These are phyloP conservation scores for Microbotryum lychnidis-dioicae DNA, from an alignment of 1,284 basidiomycete genomes.

Conservation along the genomic window DNA sequence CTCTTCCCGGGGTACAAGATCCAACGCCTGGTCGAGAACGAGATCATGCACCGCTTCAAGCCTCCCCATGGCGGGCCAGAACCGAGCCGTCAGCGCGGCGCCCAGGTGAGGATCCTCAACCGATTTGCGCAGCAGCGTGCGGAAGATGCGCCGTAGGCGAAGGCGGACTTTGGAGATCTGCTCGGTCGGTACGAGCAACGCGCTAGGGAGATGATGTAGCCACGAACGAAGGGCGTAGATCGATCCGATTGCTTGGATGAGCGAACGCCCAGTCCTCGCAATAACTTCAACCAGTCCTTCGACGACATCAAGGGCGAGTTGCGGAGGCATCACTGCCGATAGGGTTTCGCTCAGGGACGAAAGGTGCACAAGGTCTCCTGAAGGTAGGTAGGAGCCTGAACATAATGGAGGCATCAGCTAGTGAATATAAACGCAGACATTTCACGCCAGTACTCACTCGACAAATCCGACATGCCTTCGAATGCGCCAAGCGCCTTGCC, in stretches of 20 bases:
- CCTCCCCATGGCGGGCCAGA: slow-evolving; percentile 67
- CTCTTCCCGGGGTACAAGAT: slow-evolving; percentile 49
- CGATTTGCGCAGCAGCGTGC: slow-evolving; percentile 65
- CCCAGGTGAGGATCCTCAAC: slow-evolving; percentile 60
- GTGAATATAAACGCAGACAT: too few species aligned
- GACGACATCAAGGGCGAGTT: slow-evolving; percentile 71
- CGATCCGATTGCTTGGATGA: slow-evolving; percentile 49
- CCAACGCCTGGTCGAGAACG: slow-evolving; percentile 37
- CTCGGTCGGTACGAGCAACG: slow-evolving; percentile 61
- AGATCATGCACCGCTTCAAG: slow-evolving; percentile 52
- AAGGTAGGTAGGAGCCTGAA: slow-evolving; percentile 63
- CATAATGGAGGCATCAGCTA: slow-evolving; percentile 41
- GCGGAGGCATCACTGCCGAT: slow-evolving; percentile 61
- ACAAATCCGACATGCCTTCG: slow-evolving; percentile 49
- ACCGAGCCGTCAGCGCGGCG: slow-evolving; percentile 57
- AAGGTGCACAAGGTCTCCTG: slow-evolving; percentile 58
- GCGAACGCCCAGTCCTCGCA: slow-evolving; percentile 44
- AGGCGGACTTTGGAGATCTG: slow-evolving; percentile 34
- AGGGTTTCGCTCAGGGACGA: slow-evolving; percentile 61
- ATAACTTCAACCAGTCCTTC: slow-evolving; percentile 63
- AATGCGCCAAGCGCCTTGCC: slow-evolving; percentile 63
- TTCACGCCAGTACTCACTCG: background rate
- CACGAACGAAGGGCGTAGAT: slow-evolving; percentile 75
- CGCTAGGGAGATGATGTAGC: slow-evolving; percentile 63
- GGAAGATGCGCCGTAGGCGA: slow-evolving; percentile 61